These are phyloP conservation scores for Podaxis sp. DNA, from an alignment of 768 basidiomycete species.

Conservation along the genomic window DNA sequence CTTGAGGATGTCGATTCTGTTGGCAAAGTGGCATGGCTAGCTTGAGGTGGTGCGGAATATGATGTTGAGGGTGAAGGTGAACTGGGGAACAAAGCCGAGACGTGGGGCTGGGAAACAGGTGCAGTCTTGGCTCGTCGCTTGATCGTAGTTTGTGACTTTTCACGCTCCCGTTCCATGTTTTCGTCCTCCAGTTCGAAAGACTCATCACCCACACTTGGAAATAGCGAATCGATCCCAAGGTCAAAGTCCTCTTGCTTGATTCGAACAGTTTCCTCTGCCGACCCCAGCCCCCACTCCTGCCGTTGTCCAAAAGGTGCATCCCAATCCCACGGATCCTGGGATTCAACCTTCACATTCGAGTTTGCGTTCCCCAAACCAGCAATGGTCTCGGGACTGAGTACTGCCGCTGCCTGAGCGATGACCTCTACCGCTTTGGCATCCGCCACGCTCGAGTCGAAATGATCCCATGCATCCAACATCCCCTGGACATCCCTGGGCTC, in stretches of 20 bases:
- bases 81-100: conserved; percentile 40
- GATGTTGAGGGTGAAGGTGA: conserved; percentile 26
- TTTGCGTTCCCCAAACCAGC: conserved; percentile 9
- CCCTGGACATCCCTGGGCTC: conserved; percentile 62
- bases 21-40: neutral
- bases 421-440: conserved; percentile 45
- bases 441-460: conserved; percentile 45
- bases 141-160: neutral
- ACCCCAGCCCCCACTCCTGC: conserved; percentile 25
- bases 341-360: conserved; percentile 41
- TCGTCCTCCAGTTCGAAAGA: conserved; percentile 8
- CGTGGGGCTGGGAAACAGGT: conserved; percentile 24
- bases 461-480: conserved; percentile 71
- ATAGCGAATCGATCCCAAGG: conserved; percentile 36
- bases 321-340: conserved; percentile 45
- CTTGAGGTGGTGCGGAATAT: conserved; percentile 5
- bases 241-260: conserved; percentile 46
- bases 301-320: conserved; percentile 26
- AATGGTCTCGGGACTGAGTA: conserved; percentile 24
- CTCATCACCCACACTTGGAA: conserved; percentile 20
- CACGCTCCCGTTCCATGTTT: neutral
- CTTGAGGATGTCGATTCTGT: neutral
- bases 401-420: conserved; percentile 34
- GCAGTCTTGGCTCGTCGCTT: neutral
- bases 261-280: conserved; percentile 28